Conservation (phyloP, 495 filamentous ascomycete species). For the Penicillium chermesinum region DNA sequence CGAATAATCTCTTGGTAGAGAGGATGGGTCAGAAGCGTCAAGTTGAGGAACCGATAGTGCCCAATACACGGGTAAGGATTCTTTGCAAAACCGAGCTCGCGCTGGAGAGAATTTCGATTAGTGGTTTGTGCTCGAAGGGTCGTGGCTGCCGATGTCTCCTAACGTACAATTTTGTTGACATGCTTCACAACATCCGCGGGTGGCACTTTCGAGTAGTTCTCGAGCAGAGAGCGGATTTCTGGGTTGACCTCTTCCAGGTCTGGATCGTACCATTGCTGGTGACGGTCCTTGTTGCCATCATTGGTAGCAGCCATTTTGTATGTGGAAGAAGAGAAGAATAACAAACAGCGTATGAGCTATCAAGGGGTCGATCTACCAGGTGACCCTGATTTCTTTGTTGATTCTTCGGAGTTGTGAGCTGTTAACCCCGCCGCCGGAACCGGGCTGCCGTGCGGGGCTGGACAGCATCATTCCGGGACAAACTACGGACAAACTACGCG, state of each 20-base stretch:
- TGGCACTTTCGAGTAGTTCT: conserved; percentile 7
- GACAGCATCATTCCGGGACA: too few relatives aligned
- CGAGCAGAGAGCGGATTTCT: conserved; percentile 7
- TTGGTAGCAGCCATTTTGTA: conserved; percentile 6
- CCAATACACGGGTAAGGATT: conserved; percentile 41
- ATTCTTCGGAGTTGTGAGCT: not conserved
- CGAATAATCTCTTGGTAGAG: conserved; percentile 25
- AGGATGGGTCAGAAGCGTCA: conserved; percentile 25
- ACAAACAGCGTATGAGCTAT: not conserved
- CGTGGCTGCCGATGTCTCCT: not conserved
- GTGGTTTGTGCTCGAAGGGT: not conserved
- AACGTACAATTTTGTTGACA: conserved; percentile 9
- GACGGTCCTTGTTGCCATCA: conserved; percentile 3
- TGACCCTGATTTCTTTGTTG: too few relatives aligned
- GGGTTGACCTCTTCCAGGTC: conserved; percentile 10
- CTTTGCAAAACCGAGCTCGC: conserved; percentile 5
- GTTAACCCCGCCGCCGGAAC: not conserved
- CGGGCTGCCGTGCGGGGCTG: not conserved
- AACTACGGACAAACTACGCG: too few relatives aligned
- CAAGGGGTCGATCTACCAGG: too few relatives aligned
- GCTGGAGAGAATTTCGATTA: conserved; percentile 2
- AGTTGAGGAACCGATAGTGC: conserved; percentile 39
- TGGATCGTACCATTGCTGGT: conserved; percentile 11
- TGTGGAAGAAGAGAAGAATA: not conserved
- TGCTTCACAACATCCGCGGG: conserved; percentile 4